Percentiles rank a stretch among this genome's conserved stretches.
Conservation (phyloP, 1,139 yeast genomes). For the Protomyces inouyei region DNA sequence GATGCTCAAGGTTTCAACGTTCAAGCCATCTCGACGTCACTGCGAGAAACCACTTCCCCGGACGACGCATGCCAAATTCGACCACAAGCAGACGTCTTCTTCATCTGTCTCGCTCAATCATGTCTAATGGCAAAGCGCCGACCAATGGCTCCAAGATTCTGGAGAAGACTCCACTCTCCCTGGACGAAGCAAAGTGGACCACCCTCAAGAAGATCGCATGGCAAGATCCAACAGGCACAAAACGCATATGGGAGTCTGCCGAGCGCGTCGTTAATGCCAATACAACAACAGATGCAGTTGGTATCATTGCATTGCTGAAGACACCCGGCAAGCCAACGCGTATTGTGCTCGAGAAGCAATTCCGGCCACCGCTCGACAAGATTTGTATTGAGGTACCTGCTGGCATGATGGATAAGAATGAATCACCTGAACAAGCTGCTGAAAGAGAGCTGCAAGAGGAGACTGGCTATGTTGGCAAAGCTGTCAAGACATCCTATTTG, state of each 20-base stretch:
- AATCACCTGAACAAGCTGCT: slow-evolving; percentile 72
- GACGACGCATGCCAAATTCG: no score
- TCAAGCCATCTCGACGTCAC: no score
- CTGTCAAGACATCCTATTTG: slow-evolving; percentile 50
- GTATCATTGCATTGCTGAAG: slow-evolving; percentile 27
- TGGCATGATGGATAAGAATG: slow-evolving; percentile 83
- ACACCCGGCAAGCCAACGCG: slow-evolving; percentile 19
- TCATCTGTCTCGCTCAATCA: neutral
- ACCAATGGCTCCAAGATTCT: slow-evolving; percentile 26
- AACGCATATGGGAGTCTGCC: slow-evolving; percentile 29
- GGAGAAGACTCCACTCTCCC: slow-evolving; percentile 6
- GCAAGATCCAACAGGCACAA: slow-evolving; percentile 26
- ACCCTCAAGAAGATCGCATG: slow-evolving; percentile 26
- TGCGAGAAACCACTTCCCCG: no score
- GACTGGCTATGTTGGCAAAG: slow-evolving; percentile 78
- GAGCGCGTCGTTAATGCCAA: slow-evolving; percentile 26
- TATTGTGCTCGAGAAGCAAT: slow-evolving; percentile 28
- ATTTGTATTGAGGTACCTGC: slow-evolving; percentile 78
- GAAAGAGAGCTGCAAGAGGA: slow-evolving; percentile 83
- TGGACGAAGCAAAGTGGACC: slow-evolving; percentile 29
- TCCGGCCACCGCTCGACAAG: slow-evolving; percentile 27
- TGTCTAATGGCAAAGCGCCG: neutral
- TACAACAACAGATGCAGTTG: slow-evolving; percentile 27
- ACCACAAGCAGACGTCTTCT: neutral
- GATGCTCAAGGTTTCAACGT: no score